These are phyloP conservation scores for Pseudogymnoascus sp. DNA, from an alignment of 2,329 filamentous ascomycete species.

Conservation along the genomic window DNA sequence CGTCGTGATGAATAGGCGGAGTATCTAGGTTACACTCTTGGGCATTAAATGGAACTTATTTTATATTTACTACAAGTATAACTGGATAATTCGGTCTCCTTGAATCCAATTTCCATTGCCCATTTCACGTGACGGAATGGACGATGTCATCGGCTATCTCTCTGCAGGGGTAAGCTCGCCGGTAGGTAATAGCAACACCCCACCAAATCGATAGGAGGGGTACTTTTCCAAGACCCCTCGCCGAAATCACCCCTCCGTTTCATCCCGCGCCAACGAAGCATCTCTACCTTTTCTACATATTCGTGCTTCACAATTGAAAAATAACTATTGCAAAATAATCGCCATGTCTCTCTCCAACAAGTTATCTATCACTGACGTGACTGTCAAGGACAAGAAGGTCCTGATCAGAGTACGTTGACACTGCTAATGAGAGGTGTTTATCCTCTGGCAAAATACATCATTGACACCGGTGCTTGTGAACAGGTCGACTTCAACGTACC, in stretches of 20 bases:
- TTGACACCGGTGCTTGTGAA: constrained; percentile 19
- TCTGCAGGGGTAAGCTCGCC: constrained; percentile 9
- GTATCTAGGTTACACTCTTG: neutral
- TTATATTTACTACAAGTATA: neutral
- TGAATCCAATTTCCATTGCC: neutral
- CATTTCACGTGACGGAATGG: constrained; percentile 1
- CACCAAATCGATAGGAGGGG: constrained; percentile 10
- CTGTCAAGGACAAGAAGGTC: constrained; percentile 97
- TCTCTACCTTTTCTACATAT: neutral
- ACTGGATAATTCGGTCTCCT: neutral
- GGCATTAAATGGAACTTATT: neutral
- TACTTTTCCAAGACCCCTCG: constrained; percentile 6
- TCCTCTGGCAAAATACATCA: constrained; percentile 10
- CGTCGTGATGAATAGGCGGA: neutral
- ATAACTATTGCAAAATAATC: constrained; percentile 14
- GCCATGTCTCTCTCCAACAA: constrained; percentile 97
- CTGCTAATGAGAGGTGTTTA: neutral
- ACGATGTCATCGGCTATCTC: constrained; percentile 4
- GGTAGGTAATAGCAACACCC: constrained; percentile 9
- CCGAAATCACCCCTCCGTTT: constrained; percentile 7
- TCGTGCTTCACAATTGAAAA: constrained; percentile 2
- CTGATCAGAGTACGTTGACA: constrained; percentile 74
- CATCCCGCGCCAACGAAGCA: constrained; percentile 6
- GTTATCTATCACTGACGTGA: constrained; percentile 91
- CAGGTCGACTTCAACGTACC: constrained; percentile 99